phyloP scores from a whole-genome alignment of 495 filamentous ascomycete genomes.

The Penicillium nucicola region DNA sequence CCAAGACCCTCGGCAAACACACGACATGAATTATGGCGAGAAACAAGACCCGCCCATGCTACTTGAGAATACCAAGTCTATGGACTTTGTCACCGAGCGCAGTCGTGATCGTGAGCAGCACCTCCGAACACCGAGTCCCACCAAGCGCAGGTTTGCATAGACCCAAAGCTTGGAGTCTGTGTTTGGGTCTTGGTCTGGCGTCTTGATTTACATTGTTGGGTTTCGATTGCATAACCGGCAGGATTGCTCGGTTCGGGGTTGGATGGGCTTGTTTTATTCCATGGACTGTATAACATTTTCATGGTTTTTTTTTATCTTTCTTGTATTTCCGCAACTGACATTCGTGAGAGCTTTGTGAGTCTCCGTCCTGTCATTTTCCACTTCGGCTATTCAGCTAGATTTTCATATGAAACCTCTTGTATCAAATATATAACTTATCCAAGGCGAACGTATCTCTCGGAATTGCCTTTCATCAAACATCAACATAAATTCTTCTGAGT shows the following conservation, averaged over 20 bases:
- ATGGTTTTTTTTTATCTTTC: conserved; percentile 2
- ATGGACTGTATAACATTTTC: conserved; percentile 4
- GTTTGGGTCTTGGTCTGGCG: conserved; percentile 11
- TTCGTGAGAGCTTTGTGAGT: neutral
- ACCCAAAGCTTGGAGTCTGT: neutral
- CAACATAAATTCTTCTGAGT: neutral
- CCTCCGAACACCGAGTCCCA: conserved; percentile 38
- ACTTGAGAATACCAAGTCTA: conserved; percentile 30
- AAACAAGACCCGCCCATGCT: conserved; percentile 32
- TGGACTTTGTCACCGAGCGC: conserved; percentile 34
- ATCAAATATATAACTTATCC: too few species aligned
- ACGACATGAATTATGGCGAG: conserved; percentile 11
- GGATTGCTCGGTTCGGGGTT: conserved; percentile 4
- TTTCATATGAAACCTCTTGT: too few species aligned
- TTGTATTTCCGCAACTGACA: conserved; percentile 1
- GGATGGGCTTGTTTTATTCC: neutral
- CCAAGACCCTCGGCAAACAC: conserved; percentile 13
- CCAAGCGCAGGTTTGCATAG: conserved; percentile 32
- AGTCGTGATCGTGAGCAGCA: conserved; percentile 34
- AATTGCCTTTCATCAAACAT: too few species aligned
- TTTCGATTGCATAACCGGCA: conserved; percentile 5
- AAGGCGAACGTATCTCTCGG: too few species aligned
- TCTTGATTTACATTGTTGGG: conserved; percentile 7
- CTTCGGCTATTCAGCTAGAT: too few species aligned
- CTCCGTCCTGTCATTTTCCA: neutral